Evolutionary conservation across 306 rosid species (phyloP).

Genomic region (Vachellia pachyceras): DNA sequence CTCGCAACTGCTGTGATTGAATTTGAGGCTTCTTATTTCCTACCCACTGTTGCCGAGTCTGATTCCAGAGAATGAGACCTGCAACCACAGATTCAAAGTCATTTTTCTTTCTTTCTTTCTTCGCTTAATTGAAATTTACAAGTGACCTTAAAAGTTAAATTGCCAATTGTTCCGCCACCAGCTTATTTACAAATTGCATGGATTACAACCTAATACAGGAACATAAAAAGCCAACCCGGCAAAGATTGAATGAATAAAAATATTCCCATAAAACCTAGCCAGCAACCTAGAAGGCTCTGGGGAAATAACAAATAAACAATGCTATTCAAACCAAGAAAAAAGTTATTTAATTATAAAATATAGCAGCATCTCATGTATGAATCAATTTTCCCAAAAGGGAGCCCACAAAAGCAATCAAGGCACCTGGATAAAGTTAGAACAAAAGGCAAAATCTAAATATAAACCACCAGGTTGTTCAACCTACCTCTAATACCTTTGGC

Average conservation of each 20-base stretch:
- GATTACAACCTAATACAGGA: constrained; percentile 3
- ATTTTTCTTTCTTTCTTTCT: not conserved
- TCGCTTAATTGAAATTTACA: not conserved
- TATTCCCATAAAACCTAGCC: constrained; percentile 14
- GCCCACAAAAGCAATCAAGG: not conserved
- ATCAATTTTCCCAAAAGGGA: not conserved
- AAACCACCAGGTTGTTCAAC: constrained; percentile 6
- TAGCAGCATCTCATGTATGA: not conserved
- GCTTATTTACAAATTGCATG: constrained; percentile 9
- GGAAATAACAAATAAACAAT: constrained; percentile 17
- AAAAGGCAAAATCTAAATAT: not conserved
- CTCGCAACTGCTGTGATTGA: constrained; percentile 59
- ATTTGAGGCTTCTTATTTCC: constrained; percentile 66
- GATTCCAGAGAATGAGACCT: constrained; percentile 96
- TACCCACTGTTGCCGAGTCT: constrained; percentile 83
- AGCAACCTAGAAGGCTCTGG: not conserved
- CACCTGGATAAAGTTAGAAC: not conserved
- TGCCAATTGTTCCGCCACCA: not conserved
- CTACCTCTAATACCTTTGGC: constrained; percentile 26
- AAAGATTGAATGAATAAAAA: constrained; percentile 2
- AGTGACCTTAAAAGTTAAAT: constrained; percentile 35
- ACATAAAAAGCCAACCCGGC: constrained; percentile 5
- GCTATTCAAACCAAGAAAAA: constrained; percentile 18
- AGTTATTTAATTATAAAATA: constrained; percentile 4
- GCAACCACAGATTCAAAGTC: constrained; percentile 39